A percentile compares a stretch with the other conserved stretches of the same genome.
Evolutionary conservation across 164 flowering plant genomes (phyloP).

Genomic region (Litsea cubeba): DNA sequence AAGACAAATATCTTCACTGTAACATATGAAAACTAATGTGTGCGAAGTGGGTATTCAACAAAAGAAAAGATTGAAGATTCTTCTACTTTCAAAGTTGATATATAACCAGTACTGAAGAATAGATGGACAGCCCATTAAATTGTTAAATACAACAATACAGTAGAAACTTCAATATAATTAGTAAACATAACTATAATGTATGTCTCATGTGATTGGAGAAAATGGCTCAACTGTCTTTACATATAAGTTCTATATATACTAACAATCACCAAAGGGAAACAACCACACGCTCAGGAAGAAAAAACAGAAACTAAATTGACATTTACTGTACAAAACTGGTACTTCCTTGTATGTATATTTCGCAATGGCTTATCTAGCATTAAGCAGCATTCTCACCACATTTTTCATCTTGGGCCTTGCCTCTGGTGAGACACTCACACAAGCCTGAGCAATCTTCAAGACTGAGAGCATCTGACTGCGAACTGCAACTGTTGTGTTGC

Average conservation of each 20-base stretch:
- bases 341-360: background rate
- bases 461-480: constrained; percentile 63
- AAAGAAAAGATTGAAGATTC: background rate
- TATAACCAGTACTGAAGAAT: background rate
- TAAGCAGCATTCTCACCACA: constrained; percentile 58
- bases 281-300: background rate
- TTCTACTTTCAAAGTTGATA: background rate
- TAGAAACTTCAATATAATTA: background rate
- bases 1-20: background rate
- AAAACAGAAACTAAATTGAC: background rate
- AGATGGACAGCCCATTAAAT: background rate
- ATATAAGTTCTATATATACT: too few species aligned
- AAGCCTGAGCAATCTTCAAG: constrained; percentile 54
- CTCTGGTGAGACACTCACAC: constrained; percentile 54
- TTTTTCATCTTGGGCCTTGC: constrained; percentile 68
- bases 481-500: constrained; percentile 24
- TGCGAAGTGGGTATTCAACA: background rate
- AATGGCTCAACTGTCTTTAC: background rate
- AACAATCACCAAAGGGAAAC: background rate
- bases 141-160: background rate
- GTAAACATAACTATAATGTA: background rate
- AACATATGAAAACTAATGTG: background rate
- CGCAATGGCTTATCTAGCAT: constrained; percentile 34
- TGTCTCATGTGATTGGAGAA: background rate
- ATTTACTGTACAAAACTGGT: constrained; percentile 10